Conservation (phyloP, 225 moss, liverwort and hornwort genomes). For the Straminergon stramineum region DNA sequence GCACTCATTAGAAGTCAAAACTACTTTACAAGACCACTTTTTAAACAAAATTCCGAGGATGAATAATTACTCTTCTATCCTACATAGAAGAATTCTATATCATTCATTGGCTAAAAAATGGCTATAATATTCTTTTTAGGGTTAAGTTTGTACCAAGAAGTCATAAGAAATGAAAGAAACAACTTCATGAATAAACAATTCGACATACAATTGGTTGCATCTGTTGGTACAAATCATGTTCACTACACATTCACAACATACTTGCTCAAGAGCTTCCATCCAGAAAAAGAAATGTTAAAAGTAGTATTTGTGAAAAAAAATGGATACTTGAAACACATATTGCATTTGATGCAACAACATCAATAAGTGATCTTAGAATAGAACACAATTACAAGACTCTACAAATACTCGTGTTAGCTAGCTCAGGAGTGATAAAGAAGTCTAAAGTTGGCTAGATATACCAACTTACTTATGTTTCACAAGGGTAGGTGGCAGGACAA, state of each 20-base stretch:
- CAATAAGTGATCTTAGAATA: neutral
- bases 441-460: neutral
- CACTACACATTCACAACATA: neutral
- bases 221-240: neutral
- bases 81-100: too few relatives aligned
- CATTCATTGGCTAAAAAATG: too few relatives aligned
- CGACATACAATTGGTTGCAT: neutral
- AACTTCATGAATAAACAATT: too few relatives aligned
- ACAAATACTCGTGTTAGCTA: neutral
- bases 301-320: neutral
- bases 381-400: neutral
- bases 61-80: too few relatives aligned
- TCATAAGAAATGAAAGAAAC: too few relatives aligned
- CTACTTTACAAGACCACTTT: too few relatives aligned
- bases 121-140: too few relatives aligned
- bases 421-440: conserved; percentile 1
- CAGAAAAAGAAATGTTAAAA: neutral
- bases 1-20: too few relatives aligned
- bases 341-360: neutral
- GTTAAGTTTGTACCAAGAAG: too few relatives aligned
- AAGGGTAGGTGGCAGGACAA: neutral
- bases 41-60: too few relatives aligned
- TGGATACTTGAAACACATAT: neutral
- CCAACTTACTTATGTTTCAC: neutral
- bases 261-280: neutral